Percentiles rank a stretch among this genome's conserved stretches.
Evolutionary conservation across 208 protist genomes (phyloP).

Genomic region (Porcisia hertigi): DNA sequence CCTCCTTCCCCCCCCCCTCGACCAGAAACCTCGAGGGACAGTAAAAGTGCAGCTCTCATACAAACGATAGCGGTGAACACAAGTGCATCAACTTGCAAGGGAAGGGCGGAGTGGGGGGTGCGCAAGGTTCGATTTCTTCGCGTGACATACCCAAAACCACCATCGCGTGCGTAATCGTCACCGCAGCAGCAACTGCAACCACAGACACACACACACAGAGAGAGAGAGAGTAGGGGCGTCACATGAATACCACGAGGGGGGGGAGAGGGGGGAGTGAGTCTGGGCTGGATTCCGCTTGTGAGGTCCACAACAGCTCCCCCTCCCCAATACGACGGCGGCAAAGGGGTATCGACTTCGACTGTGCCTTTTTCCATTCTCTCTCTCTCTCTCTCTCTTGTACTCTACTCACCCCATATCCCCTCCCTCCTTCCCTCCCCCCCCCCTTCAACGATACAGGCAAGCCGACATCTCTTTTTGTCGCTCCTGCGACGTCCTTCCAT

Average conservation of each 20-base stretch:
- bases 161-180: neutral
- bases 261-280: too few relatives aligned
- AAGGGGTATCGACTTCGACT: too few relatives aligned
- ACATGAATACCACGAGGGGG: too few relatives aligned
- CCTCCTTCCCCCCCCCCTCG: too few relatives aligned
- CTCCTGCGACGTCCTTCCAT: conserved; percentile 17
- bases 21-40: neutral
- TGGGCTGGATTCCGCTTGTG: too few relatives aligned
- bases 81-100: neutral
- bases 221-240: too few relatives aligned
- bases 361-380: too few relatives aligned
- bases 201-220: neutral
- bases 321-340: too few relatives aligned
- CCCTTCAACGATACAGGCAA: conserved; percentile 34
- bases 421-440: neutral
- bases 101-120: neutral
- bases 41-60: neutral
- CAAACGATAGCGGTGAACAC: neutral
- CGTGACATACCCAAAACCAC: neutral
- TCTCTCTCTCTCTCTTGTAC: too few relatives aligned
- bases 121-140: neutral
- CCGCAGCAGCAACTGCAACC: neutral
- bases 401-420: neutral
- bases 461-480: conserved; percentile 52
- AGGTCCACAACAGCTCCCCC: too few relatives aligned